Percentiles rank a stretch among this genome's conserved stretches.
Conservation (phyloP, 23 red algal species). For the Gracilariopsis chorda region DNA sequence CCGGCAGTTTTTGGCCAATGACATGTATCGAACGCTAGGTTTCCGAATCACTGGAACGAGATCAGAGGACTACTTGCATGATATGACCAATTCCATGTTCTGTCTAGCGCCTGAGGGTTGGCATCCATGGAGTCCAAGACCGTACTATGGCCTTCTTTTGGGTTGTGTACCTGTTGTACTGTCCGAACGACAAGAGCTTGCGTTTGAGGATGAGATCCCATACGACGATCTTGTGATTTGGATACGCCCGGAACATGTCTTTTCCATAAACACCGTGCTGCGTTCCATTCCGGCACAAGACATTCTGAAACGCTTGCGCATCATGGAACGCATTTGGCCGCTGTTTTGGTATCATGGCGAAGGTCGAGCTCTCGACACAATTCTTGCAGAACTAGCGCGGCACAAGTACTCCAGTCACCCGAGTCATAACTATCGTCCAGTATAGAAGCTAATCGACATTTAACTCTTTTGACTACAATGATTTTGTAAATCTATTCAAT, state of each 20-base stretch:
- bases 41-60: conserved; percentile 67
- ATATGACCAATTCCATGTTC: conserved; percentile 60
- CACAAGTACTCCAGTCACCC: conserved; percentile 12
- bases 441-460: too few relatives aligned
- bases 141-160: conserved; percentile 54
- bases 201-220: conserved; percentile 36
- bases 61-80: conserved; percentile 19
- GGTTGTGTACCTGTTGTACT: conserved; percentile 70
- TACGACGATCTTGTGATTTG: conserved; percentile 44
- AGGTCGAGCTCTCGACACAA: conserved; percentile 11
- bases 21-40: conserved; percentile 12
- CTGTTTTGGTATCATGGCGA: conserved; percentile 52
- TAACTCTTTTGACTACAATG: too few relatives aligned
- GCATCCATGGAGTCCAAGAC: conserved; percentile 70
- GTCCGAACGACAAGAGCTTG: conserved; percentile 53
- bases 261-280: conserved; percentile 18
- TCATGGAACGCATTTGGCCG: conserved; percentile 43
- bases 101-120: conserved; percentile 66
- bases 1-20: conserved; percentile 11
- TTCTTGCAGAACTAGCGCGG: conserved; percentile 3
- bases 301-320: neutral
- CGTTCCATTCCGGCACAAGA: neutral
- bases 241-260: conserved; percentile 48
- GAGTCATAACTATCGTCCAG: neutral
- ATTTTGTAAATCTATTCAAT: too few relatives aligned